Conservation (phyloP, 352 stramenopile species). For the Thalassiosira delicatula region DNA sequence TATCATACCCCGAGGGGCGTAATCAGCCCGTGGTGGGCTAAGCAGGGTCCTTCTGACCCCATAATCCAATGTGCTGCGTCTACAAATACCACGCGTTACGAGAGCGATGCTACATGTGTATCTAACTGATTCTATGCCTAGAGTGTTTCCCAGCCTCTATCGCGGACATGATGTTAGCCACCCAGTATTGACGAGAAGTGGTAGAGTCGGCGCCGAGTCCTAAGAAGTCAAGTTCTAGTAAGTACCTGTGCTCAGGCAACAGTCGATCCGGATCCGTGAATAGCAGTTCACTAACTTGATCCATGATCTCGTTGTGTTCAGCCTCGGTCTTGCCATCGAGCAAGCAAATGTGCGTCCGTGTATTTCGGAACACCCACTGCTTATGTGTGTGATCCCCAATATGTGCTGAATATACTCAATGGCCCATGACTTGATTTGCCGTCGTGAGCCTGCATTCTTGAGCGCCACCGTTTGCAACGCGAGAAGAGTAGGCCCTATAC, state of each 20-base stretch:
- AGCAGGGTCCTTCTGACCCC: too few species aligned
- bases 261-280: slow-evolving; percentile 7
- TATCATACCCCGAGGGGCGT: too few species aligned
- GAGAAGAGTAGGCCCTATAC: neutral
- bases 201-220: slow-evolving; percentile 14
- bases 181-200: slow-evolving; percentile 22
- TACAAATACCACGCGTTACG: too few species aligned
- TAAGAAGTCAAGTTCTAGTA: slow-evolving; percentile 27
- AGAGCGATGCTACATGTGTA: too few species aligned
- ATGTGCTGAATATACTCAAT: slow-evolving; percentile 20
- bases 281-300: slow-evolving; percentile 6
- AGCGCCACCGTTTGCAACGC: too few species aligned
- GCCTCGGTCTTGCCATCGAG: slow-evolving; percentile 5
- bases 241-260: slow-evolving; percentile 12
- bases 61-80: too few species aligned
- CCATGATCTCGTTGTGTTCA: slow-evolving; percentile 19
- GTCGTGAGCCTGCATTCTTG: too few species aligned
- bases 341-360: neutral
- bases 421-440: slow-evolving; percentile 16
- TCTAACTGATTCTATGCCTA: too few species aligned
- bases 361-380: slow-evolving; percentile 52
- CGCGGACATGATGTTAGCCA: slow-evolving; percentile 19
- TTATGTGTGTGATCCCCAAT: slow-evolving; percentile 33
- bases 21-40: too few species aligned
- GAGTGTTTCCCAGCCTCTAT: too few species aligned